phyloP scores from a whole-genome alignment of 768 basidiomycete species.

The Tylopilus rubrobrunneus region DNA sequence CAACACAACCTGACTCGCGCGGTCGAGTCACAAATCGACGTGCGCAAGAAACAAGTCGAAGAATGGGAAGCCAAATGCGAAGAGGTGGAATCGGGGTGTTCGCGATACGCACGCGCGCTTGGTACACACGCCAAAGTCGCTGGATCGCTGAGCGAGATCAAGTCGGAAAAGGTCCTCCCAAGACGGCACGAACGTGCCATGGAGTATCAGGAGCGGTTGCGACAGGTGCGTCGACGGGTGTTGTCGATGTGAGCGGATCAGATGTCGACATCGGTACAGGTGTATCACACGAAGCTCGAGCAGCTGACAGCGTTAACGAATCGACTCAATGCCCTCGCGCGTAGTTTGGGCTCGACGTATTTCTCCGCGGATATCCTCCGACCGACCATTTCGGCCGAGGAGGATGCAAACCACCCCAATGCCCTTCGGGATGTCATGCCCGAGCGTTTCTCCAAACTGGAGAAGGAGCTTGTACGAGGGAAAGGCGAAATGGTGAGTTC shows the following conservation, averaged over 20 bases:
- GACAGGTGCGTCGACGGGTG: conserved; percentile 54
- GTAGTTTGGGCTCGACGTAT: conserved; percentile 59
- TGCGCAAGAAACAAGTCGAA: conserved; percentile 73
- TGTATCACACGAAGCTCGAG: conserved; percentile 76
- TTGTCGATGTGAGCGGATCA: conserved; percentile 18
- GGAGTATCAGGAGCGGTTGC: conserved; percentile 71
- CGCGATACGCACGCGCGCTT: conserved; percentile 63
- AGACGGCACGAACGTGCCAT: conserved; percentile 63
- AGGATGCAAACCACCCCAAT: conserved; percentile 33
- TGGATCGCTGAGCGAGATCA: conserved; percentile 60
- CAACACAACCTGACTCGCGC: conserved; percentile 72
- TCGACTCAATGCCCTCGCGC: conserved; percentile 55
- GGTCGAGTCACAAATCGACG: conserved; percentile 70
- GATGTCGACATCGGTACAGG: conserved; percentile 30
- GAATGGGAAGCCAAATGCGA: conserved; percentile 64
- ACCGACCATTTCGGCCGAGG: conserved; percentile 40
- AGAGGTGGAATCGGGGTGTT: conserved; percentile 58
- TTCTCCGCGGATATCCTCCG: conserved; percentile 54
- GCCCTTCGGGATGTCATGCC: conserved; percentile 70
- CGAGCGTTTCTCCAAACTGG: conserved; percentile 74
- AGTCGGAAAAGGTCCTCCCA: conserved; percentile 71
- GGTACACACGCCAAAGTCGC: conserved; percentile 69
- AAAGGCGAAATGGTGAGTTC: conserved; percentile 79
- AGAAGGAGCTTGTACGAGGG: conserved; percentile 80
- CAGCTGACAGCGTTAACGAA: conserved; percentile 68